Base-by-base conservation (phyloP, 2,329 filamentous ascomycete genomes). In the Shiraia bambusicola region DNA sequence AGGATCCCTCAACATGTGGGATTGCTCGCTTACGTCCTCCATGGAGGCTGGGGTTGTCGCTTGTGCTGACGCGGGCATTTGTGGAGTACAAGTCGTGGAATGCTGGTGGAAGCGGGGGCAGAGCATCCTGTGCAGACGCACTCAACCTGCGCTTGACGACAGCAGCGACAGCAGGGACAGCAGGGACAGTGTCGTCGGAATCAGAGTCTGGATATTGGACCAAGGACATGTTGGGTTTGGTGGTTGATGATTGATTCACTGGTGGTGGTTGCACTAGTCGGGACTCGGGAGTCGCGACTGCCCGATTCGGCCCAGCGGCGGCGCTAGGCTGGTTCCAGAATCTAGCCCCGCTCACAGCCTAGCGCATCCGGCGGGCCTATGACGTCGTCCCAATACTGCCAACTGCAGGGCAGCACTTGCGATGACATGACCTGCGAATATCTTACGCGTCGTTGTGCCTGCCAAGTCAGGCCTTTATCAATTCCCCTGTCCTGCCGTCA, bases 21-120 rank as follows among this genome's bases (percentile, higher is more conserved):
- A 83, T 87, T 42, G 85, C 80, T 29, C 93, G 81, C 63, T 84
- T 88, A 32, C 92, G 83, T 39, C 93, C 93, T 24, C 86, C 86
- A 67, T 98, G 93, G 43, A 97, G 75, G 45, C 78, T 76, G 1
- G 92, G 90, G 62, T 95, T 87, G 69, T 97, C 93, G 56, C 76
- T 77, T 28, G 85, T 84, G 68, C 86, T 88, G 49, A 86, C 76
- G 49, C 92, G 83, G 37, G 87, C 84, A 28, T 84, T 87, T 9
- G 87, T 85, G 19, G 91, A 86, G 70, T 98, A 97, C 40, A 97
- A 78, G 66, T 96, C 87, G 66, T 90, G 87, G 68, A 98, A 97
- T 40, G 81, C 73, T 10, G 82, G 69, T 7, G 91, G 92, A 15
- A 96, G 77, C 7, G 90, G 87, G 22, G 88, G 89, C 26, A 91